These are phyloP conservation scores for Eucalyptus polybractea DNA, from an alignment of 345 rosid species.

Conservation along the genomic window DNA sequence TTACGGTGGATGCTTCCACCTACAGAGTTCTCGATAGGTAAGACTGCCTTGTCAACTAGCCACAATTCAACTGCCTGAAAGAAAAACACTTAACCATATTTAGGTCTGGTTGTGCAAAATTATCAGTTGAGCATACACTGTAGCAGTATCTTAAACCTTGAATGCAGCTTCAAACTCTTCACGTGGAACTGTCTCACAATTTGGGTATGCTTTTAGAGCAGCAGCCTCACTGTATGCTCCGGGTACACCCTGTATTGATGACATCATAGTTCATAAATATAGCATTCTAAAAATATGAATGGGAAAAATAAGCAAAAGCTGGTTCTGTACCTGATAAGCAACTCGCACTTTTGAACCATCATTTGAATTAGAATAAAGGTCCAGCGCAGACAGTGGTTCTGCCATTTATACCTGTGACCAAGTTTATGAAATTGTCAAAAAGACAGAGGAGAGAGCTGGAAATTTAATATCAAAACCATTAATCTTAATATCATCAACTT, in stretches of 20 bases:
- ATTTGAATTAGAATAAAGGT: conserved; percentile 19
- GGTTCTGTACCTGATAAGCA: conserved; percentile 67
- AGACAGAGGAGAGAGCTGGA: background rate
- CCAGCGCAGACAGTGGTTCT: conserved; percentile 65
- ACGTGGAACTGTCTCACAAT: conserved; percentile 85
- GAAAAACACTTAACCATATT: background rate
- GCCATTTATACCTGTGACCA: conserved; percentile 5
- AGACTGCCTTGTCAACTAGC: conserved; percentile 87
- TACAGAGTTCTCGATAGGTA: conserved; percentile 85
- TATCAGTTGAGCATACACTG: background rate
- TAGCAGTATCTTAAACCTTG: background rate
- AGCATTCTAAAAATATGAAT: background rate
- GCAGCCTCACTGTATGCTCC: conserved; percentile 97
- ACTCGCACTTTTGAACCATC: conserved; percentile 55
- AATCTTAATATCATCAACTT: background rate
- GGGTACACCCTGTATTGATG: conserved; percentile 51
- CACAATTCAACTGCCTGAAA: conserved; percentile 90
- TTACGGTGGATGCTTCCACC: conserved; percentile 94
- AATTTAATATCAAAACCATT: background rate
- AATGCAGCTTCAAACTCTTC: conserved; percentile 61
- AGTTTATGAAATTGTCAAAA: background rate
- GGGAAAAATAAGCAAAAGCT: background rate
- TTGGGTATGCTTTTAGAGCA: conserved; percentile 76
- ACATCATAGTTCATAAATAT: conserved; percentile 1
- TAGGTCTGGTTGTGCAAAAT: background rate